phyloP scores from a whole-genome alignment of 1,284 basidiomycete genomes.

The Ceratorhiza oryzae-sativae region DNA sequence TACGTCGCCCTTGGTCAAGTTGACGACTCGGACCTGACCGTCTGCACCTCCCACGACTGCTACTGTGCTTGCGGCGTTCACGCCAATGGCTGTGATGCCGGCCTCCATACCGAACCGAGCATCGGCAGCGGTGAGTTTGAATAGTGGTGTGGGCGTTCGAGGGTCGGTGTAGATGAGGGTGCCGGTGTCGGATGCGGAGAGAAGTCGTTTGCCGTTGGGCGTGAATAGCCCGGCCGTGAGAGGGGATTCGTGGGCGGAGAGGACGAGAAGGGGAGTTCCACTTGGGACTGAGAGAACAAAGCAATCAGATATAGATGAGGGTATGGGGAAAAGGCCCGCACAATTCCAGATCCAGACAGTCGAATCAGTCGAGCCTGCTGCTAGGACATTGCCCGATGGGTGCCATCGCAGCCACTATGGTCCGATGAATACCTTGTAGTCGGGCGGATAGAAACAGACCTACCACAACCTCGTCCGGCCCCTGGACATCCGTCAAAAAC shows the following conservation, averaged over 20 bases:
- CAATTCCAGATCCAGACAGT: slow-evolving; percentile 99
- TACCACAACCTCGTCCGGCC: slow-evolving; percentile 94
- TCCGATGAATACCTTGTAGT: slow-evolving; percentile 9
- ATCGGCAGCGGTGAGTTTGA: slow-evolving; percentile 78
- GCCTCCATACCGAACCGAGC: slow-evolving; percentile 79
- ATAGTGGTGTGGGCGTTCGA: slow-evolving; percentile 74
- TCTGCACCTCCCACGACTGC: slow-evolving; percentile 87
- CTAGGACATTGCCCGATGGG: slow-evolving; percentile 87
- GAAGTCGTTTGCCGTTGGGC: slow-evolving; percentile 87
- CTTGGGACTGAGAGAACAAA: slow-evolving; percentile 79
- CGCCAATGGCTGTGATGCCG: slow-evolving; percentile 83
- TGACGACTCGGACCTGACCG: slow-evolving; percentile 86
- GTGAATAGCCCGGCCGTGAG: slow-evolving; percentile 92
- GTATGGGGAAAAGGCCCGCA: slow-evolving; percentile 52
- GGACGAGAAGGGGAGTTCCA: slow-evolving; percentile 94
- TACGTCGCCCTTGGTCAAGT: slow-evolving; percentile 84
- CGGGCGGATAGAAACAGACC: slow-evolving; percentile 48
- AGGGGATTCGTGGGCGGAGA: slow-evolving; percentile 86
- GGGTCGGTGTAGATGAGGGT: slow-evolving; percentile 93
- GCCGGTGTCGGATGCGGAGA: slow-evolving; percentile 87
- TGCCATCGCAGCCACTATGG: slow-evolving; percentile 93
- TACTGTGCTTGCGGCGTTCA: slow-evolving; percentile 85
- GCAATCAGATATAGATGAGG: slow-evolving; percentile 8
- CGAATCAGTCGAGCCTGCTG: slow-evolving; percentile 92
- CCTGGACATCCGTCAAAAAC: slow-evolving; percentile 89